These are phyloP conservation scores for Nitzschia putrida DNA, from an alignment of 108 stramenopile genomes.

Conservation along the genomic window DNA sequence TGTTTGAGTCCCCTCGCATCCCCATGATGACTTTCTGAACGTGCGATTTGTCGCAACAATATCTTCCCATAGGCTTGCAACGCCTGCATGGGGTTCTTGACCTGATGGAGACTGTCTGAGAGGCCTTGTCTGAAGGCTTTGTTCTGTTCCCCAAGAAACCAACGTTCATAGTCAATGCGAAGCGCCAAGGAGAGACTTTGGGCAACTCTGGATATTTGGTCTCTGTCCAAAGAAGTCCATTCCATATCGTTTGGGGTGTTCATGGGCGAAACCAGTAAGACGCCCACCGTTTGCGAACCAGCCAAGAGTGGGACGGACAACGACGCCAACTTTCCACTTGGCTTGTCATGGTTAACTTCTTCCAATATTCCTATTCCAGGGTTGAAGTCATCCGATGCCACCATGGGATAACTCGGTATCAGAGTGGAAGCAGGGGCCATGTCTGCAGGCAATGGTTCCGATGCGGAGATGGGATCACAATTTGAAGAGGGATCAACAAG, in stretches of 20 bases:
- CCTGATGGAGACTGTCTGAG: slow-evolving; percentile 81
- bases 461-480: slow-evolving; percentile 25
- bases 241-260: no score
- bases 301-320: slow-evolving; percentile 79
- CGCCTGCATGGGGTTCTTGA: slow-evolving; percentile 89
- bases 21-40: slow-evolving; percentile 13
- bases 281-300: slow-evolving; percentile 82
- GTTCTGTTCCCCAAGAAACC: slow-evolving; percentile 45
- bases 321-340: slow-evolving; percentile 34
- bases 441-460: slow-evolving; percentile 55
- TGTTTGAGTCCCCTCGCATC: slow-evolving; percentile 52
- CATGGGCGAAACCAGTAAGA: slow-evolving; percentile 54
- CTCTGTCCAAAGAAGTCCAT: slow-evolving; percentile 67
- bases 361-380: slow-evolving; percentile 53
- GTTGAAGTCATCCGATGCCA: slow-evolving; percentile 33
- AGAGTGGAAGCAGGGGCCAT: slow-evolving; percentile 54
- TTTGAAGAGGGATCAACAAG: slow-evolving; percentile 79
- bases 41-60: slow-evolving; percentile 70
- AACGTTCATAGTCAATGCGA: slow-evolving; percentile 77
- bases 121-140: slow-evolving; percentile 56
- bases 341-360: slow-evolving; percentile 58
- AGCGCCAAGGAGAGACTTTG: slow-evolving; percentile 78
- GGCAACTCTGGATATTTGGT: slow-evolving; percentile 71
- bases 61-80: slow-evolving; percentile 82
- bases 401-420: slow-evolving; percentile 65